Conservation (phyloP, 2,329 filamentous ascomycete species). For the Fusarium torulosum region DNA sequence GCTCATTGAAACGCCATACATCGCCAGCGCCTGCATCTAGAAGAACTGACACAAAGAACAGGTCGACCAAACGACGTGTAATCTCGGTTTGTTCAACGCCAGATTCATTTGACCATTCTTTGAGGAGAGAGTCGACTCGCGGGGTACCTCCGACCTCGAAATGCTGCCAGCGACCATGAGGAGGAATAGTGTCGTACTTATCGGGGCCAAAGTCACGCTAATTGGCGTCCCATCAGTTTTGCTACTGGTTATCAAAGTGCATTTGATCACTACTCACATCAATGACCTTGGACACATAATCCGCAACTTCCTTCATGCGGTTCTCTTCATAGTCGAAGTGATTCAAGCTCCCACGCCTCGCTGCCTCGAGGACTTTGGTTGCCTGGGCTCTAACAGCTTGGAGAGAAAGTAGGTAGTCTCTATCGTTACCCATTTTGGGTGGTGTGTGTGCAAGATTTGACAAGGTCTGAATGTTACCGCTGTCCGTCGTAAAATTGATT, state of each 20-base stretch:
- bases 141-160: constrained; percentile 68
- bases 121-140: constrained; percentile 60
- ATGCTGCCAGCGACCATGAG: constrained; percentile 72
- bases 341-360: constrained; percentile 54
- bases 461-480: background rate
- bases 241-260: rapidly evolving
- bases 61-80: constrained; percentile 67
- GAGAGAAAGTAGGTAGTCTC: constrained; percentile 53
- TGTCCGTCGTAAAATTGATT: background rate
- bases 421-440: constrained; percentile 22
- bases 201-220: constrained; percentile 66
- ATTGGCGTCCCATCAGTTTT: rapidly evolving
- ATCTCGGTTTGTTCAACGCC: constrained; percentile 57
- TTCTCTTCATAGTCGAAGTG: constrained; percentile 58
- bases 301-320: constrained; percentile 55
- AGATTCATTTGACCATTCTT: constrained; percentile 58
- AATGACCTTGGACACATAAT: constrained; percentile 59
- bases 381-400: constrained; percentile 55
- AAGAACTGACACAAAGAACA: constrained; percentile 72
- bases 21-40: constrained; percentile 68
- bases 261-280: constrained; percentile 47
- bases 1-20: constrained; percentile 61
- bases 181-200: constrained; percentile 61
- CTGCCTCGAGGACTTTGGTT: constrained; percentile 51
- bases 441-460: background rate